Percentiles rank a stretch among this genome's conserved stretches.
Evolutionary conservation across 1,284 basidiomycete genomes (phyloP).

Genomic region (Inonotus obliquus): DNA sequence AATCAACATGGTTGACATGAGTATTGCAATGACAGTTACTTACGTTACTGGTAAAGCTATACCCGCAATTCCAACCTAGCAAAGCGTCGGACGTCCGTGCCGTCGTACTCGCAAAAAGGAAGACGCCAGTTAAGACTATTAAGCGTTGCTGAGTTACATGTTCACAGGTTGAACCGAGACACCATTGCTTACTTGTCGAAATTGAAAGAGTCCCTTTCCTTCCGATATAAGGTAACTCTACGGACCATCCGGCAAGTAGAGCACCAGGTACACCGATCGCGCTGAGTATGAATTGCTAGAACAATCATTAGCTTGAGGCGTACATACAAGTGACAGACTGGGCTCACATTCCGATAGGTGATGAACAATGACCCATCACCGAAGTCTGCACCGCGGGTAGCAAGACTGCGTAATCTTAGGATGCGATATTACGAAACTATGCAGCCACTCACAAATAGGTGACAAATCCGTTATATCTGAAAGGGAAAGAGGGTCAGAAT

Average conservation of each 20-base stretch:
- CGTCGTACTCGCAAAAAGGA: slow-evolving; percentile 69
- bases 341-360: slow-evolving; percentile 63
- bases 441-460: slow-evolving; percentile 49
- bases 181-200: slow-evolving; percentile 40
- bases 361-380: slow-evolving; percentile 59
- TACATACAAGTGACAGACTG: slow-evolving; percentile 1
- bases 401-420: slow-evolving; percentile 36
- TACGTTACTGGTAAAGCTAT: slow-evolving; percentile 58
- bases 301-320: not conserved
- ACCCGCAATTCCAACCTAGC: slow-evolving; percentile 65
- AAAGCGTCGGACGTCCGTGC: slow-evolving; percentile 61
- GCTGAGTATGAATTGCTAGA: slow-evolving; percentile 60
- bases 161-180: not conserved
- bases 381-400: slow-evolving; percentile 55
- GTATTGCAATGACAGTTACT: slow-evolving; percentile 22
- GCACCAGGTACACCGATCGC: slow-evolving; percentile 69
- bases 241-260: slow-evolving; percentile 53
- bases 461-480: slow-evolving; percentile 56
- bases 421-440: not conserved
- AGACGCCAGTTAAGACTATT: slow-evolving; percentile 62
- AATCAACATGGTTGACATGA: not conserved
- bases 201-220: slow-evolving; percentile 59
- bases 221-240: slow-evolving; percentile 55
- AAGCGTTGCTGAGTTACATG: not conserved
- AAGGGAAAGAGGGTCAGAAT: not conserved